A percentile compares a stretch with the other conserved stretches of the same genome.
Evolutionary conservation across 2,329 filamentous ascomycete genomes (phyloP).

Genomic region (Colletotrichum zoysiae): DNA sequence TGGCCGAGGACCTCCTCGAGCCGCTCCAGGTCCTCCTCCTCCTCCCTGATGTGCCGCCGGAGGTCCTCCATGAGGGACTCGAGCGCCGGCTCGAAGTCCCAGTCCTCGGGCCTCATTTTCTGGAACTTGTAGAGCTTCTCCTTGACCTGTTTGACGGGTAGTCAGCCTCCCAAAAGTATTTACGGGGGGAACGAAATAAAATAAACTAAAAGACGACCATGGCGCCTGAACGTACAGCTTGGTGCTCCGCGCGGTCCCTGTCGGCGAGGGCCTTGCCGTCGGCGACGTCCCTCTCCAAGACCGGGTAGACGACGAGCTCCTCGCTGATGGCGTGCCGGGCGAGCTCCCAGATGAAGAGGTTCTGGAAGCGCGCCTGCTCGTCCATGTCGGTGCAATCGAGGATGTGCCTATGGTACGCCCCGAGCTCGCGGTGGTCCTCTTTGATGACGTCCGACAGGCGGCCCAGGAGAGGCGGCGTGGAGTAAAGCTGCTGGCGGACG

Average conservation of each 20-base stretch:
- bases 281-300: constrained; percentile 62
- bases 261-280: constrained; percentile 59
- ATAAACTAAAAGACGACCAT: too few relatives aligned
- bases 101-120: constrained; percentile 53
- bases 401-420: constrained; percentile 58
- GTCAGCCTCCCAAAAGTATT: too few relatives aligned
- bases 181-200: too few relatives aligned
- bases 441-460: constrained; percentile 50
- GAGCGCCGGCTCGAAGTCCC: constrained; percentile 58
- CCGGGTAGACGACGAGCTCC: constrained; percentile 66
- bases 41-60: constrained; percentile 61
- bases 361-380: constrained; percentile 56
- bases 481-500: neutral
- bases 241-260: constrained; percentile 62
- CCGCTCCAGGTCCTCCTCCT: constrained; percentile 60
- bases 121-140: constrained; percentile 64
- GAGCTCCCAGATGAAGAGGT: constrained; percentile 63
- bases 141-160: constrained; percentile 58
- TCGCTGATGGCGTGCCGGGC: constrained; percentile 62
- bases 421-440: constrained; percentile 53
- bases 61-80: constrained; percentile 59
- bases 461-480: neutral
- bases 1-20: constrained; percentile 58
- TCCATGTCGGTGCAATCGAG: constrained; percentile 52
- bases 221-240: constrained; percentile 49